These are phyloP conservation scores for Austroboletus festivus DNA, from an alignment of 768 basidiomycete genomes.

Conservation along the genomic window DNA sequence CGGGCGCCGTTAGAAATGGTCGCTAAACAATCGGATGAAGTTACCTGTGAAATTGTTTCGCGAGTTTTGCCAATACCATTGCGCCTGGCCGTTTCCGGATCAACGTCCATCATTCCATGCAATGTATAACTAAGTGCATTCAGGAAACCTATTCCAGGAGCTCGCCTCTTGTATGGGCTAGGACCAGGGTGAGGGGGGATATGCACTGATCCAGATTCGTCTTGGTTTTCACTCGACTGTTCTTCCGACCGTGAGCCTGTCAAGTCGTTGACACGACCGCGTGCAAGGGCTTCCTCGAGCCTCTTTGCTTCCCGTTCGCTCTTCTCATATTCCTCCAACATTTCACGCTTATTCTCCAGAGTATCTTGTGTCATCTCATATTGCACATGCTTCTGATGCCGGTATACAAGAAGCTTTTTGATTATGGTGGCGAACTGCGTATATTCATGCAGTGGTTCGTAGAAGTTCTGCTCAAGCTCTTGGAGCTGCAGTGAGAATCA, in stretches of 20 bases:
- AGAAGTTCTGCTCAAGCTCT: slow-evolving; percentile 92
- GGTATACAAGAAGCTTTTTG: slow-evolving; percentile 89
- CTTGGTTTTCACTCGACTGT: slow-evolving; percentile 35
- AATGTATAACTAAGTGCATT: slow-evolving; percentile 92
- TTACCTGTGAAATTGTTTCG: slow-evolving; percentile 91
- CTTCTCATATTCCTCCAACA: slow-evolving; percentile 86
- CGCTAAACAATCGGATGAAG: slow-evolving; percentile 17
- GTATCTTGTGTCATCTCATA: slow-evolving; percentile 95
- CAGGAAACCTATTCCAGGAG: slow-evolving; percentile 82
- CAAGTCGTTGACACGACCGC: slow-evolving; percentile 42
- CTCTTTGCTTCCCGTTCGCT: slow-evolving; percentile 88
- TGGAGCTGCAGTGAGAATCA: slow-evolving; percentile 59
- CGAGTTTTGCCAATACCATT: slow-evolving; percentile 92
- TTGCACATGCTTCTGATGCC: slow-evolving; percentile 97
- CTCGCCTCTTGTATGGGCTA: slow-evolving; percentile 56
- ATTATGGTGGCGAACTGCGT: slow-evolving; percentile 93
- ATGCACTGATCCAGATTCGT: slow-evolving; percentile 46
- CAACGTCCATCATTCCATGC: slow-evolving; percentile 98
- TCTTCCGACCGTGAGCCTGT: slow-evolving; percentile 26
- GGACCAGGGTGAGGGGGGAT: slow-evolving; percentile 81
- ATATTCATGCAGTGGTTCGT: slow-evolving; percentile 95
- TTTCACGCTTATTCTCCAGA: slow-evolving; percentile 78
- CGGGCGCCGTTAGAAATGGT: slow-evolving; percentile 9
- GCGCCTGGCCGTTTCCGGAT: slow-evolving; percentile 92
- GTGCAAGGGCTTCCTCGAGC: slow-evolving; percentile 81